phyloP scores from a whole-genome alignment of 805 yeast species.

The Saccharomycopsis capsularis region DNA sequence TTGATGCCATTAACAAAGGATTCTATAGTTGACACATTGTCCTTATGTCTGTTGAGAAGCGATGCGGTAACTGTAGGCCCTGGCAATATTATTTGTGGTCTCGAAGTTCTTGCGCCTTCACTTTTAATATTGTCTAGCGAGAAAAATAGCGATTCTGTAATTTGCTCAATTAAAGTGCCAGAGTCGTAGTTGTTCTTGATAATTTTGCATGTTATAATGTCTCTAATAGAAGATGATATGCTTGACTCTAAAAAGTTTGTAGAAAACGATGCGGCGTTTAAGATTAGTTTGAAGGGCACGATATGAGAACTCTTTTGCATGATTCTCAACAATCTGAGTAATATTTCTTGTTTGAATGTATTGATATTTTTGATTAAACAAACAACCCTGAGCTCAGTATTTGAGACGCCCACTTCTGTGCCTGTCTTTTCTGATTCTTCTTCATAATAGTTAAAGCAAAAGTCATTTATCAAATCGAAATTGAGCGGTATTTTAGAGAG shows the following conservation, averaged over 20 bases:
- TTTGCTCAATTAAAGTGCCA: conserved; percentile 1
- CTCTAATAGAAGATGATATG: conserved; percentile 2
- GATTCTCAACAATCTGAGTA: conserved; percentile 4
- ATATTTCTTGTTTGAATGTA: conserved; percentile 11
- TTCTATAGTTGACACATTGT: background rate
- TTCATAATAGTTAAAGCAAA: background rate
- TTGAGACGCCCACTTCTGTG: background rate
- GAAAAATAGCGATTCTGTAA: conserved; percentile 1
- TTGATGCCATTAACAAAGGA: conserved; percentile 12
- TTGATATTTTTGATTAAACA: conserved; percentile 15
- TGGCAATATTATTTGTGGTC: conserved; percentile 3
- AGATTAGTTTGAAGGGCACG: conserved; percentile 13
- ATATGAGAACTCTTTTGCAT: conserved; percentile 5
- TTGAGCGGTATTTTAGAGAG: conserved; percentile 3
- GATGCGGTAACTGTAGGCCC: conserved; percentile 11
- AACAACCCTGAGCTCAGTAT: conserved; percentile 13
- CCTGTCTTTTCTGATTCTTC: background rate
- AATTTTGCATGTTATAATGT: conserved; percentile 4
- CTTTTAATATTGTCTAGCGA: background rate
- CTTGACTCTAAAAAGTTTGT: conserved; percentile 5
- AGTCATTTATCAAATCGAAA: conserved; percentile 12
- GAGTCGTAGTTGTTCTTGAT: conserved; percentile 6
- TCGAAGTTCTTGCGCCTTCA: background rate
- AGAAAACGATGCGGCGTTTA: conserved; percentile 15
- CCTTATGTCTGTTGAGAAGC: background rate